Conservation (phyloP, 495 filamentous ascomycete genomes). For the Massariosphaeria phaeospora region DNA sequence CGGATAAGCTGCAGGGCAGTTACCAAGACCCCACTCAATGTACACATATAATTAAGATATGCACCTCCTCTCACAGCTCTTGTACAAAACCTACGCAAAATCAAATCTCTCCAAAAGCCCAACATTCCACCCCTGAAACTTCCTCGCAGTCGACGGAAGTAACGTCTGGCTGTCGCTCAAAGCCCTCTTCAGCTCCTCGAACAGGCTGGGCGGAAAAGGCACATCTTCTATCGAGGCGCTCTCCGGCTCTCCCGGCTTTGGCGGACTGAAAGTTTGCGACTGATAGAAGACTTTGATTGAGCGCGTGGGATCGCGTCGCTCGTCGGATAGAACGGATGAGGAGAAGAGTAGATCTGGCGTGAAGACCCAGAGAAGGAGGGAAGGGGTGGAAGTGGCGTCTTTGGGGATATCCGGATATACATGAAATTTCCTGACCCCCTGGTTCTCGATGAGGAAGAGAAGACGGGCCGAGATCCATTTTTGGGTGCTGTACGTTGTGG, state of each 20-base stretch:
- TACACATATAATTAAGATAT: too few species aligned
- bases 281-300: constrained; percentile 39
- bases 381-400: neutral
- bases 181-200: constrained; percentile 12
- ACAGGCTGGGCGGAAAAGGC: constrained; percentile 10
- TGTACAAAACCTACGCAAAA: too few species aligned
- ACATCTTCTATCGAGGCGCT: constrained; percentile 30
- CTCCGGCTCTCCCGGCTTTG: constrained; percentile 5
- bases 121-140: constrained; percentile 37
- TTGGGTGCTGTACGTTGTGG: constrained; percentile 24
- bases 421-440: constrained; percentile 36
- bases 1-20: too few species aligned
- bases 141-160: constrained; percentile 33
- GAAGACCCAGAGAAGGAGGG: constrained; percentile 38
- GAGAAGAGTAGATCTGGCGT: constrained; percentile 38
- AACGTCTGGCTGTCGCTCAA: constrained; percentile 25
- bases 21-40: too few species aligned
- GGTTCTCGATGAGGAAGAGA: constrained; percentile 34
- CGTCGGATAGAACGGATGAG: constrained; percentile 23
- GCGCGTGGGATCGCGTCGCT: constrained; percentile 27
- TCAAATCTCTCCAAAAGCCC: constrained; percentile 36
- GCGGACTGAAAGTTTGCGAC: neutral
- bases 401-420: constrained; percentile 13
- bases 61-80: too few species aligned
- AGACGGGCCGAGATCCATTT: constrained; percentile 40